Conservation (phyloP, 2,329 filamentous ascomycete species). For the Cytospora piceicola region DNA sequence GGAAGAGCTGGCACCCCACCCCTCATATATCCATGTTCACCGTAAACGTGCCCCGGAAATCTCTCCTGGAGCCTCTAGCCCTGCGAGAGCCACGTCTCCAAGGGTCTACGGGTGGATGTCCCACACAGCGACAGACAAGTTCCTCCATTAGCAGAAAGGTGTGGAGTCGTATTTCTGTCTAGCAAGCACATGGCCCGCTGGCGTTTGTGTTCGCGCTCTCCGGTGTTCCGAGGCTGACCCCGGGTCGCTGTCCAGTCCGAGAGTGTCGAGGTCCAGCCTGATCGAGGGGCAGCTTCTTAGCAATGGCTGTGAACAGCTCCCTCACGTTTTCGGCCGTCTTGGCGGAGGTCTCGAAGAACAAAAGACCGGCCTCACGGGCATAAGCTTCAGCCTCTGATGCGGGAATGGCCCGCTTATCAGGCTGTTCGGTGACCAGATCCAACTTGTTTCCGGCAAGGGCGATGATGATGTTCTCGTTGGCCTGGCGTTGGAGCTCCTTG, state of each 20-base stretch:
- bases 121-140: neutral
- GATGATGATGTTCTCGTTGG: constrained; percentile 99
- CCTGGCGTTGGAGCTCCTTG: constrained; percentile 96
- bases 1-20: constrained; percentile 11
- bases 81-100: neutral
- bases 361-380: constrained; percentile 85
- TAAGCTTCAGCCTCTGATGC: constrained; percentile 94
- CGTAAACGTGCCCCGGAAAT: neutral
- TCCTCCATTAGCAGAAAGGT: neutral
- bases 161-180: constrained; percentile 31
- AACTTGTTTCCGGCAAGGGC: constrained; percentile 97
- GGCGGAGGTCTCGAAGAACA: constrained; percentile 98
- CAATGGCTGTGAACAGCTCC: constrained; percentile 95
- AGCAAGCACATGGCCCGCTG: constrained; percentile 61
- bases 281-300: constrained; percentile 95
- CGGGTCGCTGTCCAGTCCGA: constrained; percentile 64
- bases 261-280: constrained; percentile 91
- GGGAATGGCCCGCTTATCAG: constrained; percentile 91
- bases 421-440: constrained; percentile 91
- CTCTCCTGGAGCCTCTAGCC: constrained; percentile 8
- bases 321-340: constrained; percentile 97
- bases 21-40: constrained; percentile 3
- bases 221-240: constrained; percentile 57
- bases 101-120: neutral
- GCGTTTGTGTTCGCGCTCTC: constrained; percentile 63